Base-by-base conservation (phyloP, 345 rosid species). In the Euphorbia lathyris region DNA sequence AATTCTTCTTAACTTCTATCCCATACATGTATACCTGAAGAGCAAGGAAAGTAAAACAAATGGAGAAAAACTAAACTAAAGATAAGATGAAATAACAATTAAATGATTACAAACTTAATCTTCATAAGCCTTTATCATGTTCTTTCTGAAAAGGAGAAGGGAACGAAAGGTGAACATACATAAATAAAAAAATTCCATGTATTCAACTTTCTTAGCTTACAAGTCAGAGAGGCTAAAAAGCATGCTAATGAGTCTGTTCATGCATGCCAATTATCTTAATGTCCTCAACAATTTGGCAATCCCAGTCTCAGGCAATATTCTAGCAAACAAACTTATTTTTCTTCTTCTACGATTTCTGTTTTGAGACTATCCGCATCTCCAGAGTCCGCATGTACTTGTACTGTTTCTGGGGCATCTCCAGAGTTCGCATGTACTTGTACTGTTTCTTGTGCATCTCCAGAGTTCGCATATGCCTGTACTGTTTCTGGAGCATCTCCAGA, bases 401-500 rank as follows among this genome's bases (percentile, higher is more conserved):
- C 58, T 72, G 79, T 74, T 68, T 86, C 82, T 16, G 73, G 36
- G 63, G 52, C 61, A 72, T 79, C 80, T n/a, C n/a, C n/a, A n/a
- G n/a, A n/a, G n/a, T n/a, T n/a, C n/a, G n/a, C n/a, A n/a, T n/a
- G n/a, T n/a, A n/a, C n/a, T n/a, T n/a, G n/a, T n/a, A n/a, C n/a
- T n/a, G n/a, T n/a, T n/a, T n/a, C n/a, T n/a, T n/a, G n/a, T n/a
- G n/a, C n/a, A n/a, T n/a, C n/a, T n/a, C n/a, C n/a, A n/a, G n/a
- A n/a, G n/a, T n/a, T n/a, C n/a, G n/a, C n/a, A n/a, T n/a, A n/a
- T n/a, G n/a, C n/a, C n/a, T n/a, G n/a, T n/a, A n/a, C n/a, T n/a
- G n/a, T n/a, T n/a, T n/a, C n/a, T n/a, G n/a, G n/a, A n/a, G n/a
- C n/a, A n/a, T n/a, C n/a, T n/a, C n/a, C n/a, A n/a, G n/a, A n/a